phyloP scores from a whole-genome alignment of 2,329 filamentous ascomycete genomes.

The Botrytis fabae region DNA sequence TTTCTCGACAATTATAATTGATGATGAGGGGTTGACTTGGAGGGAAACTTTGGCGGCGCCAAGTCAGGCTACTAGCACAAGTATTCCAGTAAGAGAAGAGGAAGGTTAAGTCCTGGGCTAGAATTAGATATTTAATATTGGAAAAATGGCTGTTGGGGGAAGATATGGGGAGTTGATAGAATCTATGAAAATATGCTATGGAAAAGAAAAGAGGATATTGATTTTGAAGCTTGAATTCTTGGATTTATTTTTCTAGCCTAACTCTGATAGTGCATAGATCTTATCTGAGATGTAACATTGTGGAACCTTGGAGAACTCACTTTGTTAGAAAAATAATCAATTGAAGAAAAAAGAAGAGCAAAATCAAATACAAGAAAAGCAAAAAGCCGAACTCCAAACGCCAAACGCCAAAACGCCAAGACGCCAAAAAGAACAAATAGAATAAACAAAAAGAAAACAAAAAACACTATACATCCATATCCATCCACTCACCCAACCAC shows the following conservation, averaged over 20 bases:
- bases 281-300: neutral
- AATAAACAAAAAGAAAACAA: neutral
- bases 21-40: neutral
- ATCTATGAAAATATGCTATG: neutral
- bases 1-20: neutral
- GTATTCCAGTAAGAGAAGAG: neutral
- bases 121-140: neutral
- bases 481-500: neutral
- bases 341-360: neutral
- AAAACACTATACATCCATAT: neutral
- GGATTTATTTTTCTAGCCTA: neutral
- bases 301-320: neutral
- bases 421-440: neutral
- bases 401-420: neutral
- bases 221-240: neutral
- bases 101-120: too few species aligned
- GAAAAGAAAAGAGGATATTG: too few species aligned
- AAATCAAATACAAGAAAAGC: neutral
- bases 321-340: neutral
- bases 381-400: neutral
- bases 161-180: fast-evolving
- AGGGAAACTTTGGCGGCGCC: neutral
- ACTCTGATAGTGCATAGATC: neutral
- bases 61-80: neutral
- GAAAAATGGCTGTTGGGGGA: neutral